Evolutionary conservation across 83 land plant species (phyloP).

Genomic region (Picea engelmannii): DNA sequence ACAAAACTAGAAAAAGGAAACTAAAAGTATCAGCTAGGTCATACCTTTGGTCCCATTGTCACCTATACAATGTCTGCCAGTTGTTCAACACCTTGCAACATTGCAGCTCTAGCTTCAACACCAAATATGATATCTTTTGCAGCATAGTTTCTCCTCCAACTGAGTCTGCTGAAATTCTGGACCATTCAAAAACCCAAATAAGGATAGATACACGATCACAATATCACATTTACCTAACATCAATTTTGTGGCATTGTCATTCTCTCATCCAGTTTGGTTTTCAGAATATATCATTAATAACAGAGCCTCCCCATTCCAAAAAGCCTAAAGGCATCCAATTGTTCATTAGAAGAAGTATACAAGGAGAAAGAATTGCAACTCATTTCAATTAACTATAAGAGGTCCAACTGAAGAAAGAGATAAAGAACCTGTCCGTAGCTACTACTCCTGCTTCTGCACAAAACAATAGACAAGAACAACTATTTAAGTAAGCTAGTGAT

Average conservation of each 20-base stretch:
- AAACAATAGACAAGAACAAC: background rate
- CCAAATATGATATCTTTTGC: conserved; percentile 76
- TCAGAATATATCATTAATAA: background rate
- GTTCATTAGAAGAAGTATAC: background rate
- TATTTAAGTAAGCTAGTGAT: background rate
- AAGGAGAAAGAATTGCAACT: background rate
- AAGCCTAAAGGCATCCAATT: background rate
- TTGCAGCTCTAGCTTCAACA: conserved; percentile 56
- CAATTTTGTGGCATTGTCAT: background rate
- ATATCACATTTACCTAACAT: background rate
- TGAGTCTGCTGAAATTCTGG: background rate
- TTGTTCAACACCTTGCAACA: conserved; percentile 80
- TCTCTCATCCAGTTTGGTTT: background rate
- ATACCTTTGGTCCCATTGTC: conserved; percentile 83
- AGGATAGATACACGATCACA: too few relatives aligned
- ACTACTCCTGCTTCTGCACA: background rate
- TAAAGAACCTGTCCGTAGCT: conserved; percentile 1
- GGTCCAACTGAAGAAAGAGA: background rate
- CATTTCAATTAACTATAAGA: background rate
- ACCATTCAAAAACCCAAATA: conserved; percentile 1
- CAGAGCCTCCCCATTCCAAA: background rate
- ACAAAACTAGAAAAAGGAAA: background rate
- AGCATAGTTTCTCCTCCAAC: conserved; percentile 62
- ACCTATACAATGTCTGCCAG: conserved; percentile 83
- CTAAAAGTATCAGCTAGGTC: background rate